A percentile compares a stretch with the other conserved stretches of the same genome.
These are phyloP conservation scores for Tausonia pullulans DNA, from an alignment of 1,284 basidiomycete genomes.

Conservation along the genomic window DNA sequence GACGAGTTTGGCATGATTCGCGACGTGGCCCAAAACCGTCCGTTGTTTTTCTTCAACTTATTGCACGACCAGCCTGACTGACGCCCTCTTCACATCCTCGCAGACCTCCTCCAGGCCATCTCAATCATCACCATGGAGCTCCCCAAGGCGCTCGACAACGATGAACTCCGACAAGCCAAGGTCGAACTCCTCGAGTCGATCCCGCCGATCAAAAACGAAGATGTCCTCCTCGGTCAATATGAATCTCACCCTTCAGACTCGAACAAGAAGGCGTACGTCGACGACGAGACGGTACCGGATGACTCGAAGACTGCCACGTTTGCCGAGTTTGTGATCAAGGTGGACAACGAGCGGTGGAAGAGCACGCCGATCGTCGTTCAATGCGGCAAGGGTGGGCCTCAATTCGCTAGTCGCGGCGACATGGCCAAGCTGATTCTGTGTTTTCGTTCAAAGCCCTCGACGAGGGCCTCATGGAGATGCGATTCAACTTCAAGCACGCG, in stretches of 20 bases:
- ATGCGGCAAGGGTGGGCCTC: constrained; percentile 16
- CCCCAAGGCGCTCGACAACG: constrained; percentile 30
- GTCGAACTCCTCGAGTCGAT: constrained; percentile 31
- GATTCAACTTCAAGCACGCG: constrained; percentile 7
- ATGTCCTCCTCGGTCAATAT: constrained; percentile 33
- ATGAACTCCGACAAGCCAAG: constrained; percentile 33
- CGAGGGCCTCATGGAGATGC: constrained; percentile 15
- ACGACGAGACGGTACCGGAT: constrained; percentile 34
- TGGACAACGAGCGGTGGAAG: constrained; percentile 19
- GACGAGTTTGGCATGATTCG: constrained; percentile 36
- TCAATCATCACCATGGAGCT: constrained; percentile 30
- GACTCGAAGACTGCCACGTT: constrained; percentile 34
- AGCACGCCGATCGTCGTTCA: constrained; percentile 20
- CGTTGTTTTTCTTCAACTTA: constrained; percentile 19
- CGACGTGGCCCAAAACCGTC: constrained; percentile 34
- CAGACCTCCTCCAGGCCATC: constrained; percentile 9
- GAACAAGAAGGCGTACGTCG: constrained; percentile 35
- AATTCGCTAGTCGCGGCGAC: neutral
- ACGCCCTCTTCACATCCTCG: no score
- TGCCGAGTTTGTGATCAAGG: constrained; percentile 26
- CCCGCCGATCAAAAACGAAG: constrained; percentile 25
- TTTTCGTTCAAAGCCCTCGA: constrained; percentile 8
- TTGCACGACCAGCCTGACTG: constrained; percentile 27
- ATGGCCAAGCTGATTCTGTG: neutral
- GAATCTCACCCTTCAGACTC: constrained; percentile 14